Base-by-base conservation (phyloP, 768 basidiomycete species). In the Tephrocybe sp. region DNA sequence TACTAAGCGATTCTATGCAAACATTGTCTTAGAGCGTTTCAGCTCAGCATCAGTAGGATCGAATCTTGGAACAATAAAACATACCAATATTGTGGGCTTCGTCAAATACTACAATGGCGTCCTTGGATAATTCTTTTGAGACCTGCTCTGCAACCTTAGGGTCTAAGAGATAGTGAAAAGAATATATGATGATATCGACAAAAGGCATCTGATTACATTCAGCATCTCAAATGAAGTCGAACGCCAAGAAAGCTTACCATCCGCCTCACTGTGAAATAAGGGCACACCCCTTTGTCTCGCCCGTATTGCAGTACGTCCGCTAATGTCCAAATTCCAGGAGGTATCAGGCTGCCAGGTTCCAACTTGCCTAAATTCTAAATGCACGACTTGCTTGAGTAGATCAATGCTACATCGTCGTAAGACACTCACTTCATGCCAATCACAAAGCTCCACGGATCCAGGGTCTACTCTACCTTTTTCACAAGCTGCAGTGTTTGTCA, bases 111-210 rank as follows among this genome's bases (percentile, higher is more conserved):
- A 99, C 94, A 45, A 99, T 99, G 25, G 93, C 88, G 65, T 99
- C 97, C 61, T 98, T 98, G 7, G 89, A 91, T 71, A 99, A 77
- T 66, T 99, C 97, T 63, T 92, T 95, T 2, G 97, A 98, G 12
- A 99, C 97, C 71, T 98, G 95, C 59, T 98, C 97, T 0, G 97
- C 97, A 34, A 99, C 95, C 69, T 99, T 99, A 2, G 97, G 97
- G 70, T 99, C 97, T 25, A 99, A 81, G 25, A 99, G 77, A 66
- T 99, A 99, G 67, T 99, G 97, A 69, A 98, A 99, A 16, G 97
- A 99, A 65, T 98, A 99, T 68, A 99, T 98, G 68, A 99, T 84
- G 59, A 98, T 78, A 64, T 97, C 92, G 30, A 90, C 91, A 67
- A 95, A 96, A 0, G 92, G 87, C 83, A 99, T 88, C 96, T 98